Conservation (phyloP, 108 stramenopile species). For the Epipyxis sp. region DNA sequence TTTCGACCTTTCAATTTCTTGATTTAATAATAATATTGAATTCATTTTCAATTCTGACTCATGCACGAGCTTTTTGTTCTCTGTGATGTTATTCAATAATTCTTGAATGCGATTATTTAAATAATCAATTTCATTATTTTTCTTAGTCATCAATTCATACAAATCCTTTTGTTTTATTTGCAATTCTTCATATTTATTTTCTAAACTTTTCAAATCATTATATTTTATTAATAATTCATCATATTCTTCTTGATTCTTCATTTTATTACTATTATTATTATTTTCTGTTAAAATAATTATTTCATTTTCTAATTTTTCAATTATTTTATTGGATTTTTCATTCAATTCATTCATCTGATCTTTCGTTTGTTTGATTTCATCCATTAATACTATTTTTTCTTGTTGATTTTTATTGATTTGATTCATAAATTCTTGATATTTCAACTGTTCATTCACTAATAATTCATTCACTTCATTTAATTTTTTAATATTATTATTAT, state of each 20-base stretch:
- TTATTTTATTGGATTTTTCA: too few species aligned
- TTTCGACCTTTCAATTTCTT: neutral
- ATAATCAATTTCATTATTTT: neutral
- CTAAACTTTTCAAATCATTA: neutral
- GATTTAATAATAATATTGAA: neutral
- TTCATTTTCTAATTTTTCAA: too few species aligned
- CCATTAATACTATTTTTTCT: too few species aligned
- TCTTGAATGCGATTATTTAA: neutral
- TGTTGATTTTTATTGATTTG: neutral
- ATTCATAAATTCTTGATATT: neutral
- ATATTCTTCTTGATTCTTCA: neutral
- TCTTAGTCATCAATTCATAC: too few species aligned
- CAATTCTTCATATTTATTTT: neutral
- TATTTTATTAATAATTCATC: neutral
- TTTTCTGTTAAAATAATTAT: slow-evolving; percentile 1
- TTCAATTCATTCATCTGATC: too few species aligned
- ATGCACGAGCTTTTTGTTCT: too few species aligned
- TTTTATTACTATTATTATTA: neutral
- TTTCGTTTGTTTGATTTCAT: too few species aligned
- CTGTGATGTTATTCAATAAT: too few species aligned
- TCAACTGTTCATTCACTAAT: neutral
- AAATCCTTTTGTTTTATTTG: neutral
- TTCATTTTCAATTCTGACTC: neutral
- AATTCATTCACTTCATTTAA: neutral
- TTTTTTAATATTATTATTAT: neutral